A percentile compares a stretch with the other conserved stretches of the same genome.
phyloP scores from a whole-genome alignment of 2,329 filamentous ascomycete genomes.

The Penicillium sp. region DNA sequence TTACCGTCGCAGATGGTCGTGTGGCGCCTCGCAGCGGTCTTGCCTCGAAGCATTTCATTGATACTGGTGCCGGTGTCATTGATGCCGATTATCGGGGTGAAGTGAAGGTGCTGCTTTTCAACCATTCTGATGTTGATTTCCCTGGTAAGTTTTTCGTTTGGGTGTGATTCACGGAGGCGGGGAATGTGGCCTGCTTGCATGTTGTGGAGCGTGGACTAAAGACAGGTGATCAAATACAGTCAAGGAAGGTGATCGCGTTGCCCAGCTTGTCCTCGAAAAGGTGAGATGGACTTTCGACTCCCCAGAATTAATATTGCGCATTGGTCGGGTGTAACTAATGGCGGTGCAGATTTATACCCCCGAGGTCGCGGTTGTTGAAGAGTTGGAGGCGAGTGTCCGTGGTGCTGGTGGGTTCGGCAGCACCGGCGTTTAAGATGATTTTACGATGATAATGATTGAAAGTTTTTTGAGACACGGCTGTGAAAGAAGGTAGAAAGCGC shows the following conservation, averaged over 20 bases:
- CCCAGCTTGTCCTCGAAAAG: conserved; percentile 88
- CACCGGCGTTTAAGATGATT: conserved; percentile 52
- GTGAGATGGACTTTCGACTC: conserved; percentile 32
- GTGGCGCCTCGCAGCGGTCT: conserved; percentile 87
- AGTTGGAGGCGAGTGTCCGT: conserved; percentile 83
- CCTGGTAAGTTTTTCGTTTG: conserved; percentile 28
- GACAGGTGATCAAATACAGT: conserved; percentile 42
- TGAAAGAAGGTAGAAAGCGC: background rate
- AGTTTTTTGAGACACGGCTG: background rate
- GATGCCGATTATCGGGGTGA: conserved; percentile 95
- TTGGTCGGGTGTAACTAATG: conserved; percentile 1
- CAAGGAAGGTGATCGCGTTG: conserved; percentile 81
- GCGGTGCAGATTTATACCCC: conserved; percentile 70
- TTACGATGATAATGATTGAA: background rate
- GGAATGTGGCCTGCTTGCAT: no score
- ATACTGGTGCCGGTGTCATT: conserved; percentile 92
- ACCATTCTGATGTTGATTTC: conserved; percentile 79
- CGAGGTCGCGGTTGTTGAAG: conserved; percentile 79
- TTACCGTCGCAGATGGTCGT: conserved; percentile 64
- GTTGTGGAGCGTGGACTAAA: background rate
- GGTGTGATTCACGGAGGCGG: background rate
- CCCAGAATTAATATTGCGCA: background rate
- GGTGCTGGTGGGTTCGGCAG: conserved; percentile 90
- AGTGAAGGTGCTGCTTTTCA: conserved; percentile 92
- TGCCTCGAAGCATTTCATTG: conserved; percentile 90